These are phyloP conservation scores for Myxozyma geophila DNA, from an alignment of 805 yeast genomes.

Conservation along the genomic window DNA sequence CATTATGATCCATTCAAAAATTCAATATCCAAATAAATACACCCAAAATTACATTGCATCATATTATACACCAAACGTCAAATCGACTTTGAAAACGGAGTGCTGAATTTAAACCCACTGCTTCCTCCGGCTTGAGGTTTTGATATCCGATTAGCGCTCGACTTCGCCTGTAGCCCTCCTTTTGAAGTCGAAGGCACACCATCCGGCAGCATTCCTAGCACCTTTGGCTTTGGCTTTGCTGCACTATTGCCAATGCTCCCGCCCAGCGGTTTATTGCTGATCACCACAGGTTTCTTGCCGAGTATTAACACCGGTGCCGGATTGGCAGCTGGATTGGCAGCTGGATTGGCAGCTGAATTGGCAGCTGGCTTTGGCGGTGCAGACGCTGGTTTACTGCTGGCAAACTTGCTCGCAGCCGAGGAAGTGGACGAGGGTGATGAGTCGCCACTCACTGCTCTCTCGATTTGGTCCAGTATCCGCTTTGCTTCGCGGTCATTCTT, in stretches of 20 bases:
- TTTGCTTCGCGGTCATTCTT: conserved; percentile 30
- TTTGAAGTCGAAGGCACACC: conserved; percentile 1
- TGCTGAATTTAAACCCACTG: background rate
- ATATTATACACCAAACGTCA: background rate
- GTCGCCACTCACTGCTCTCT: conserved; percentile 17
- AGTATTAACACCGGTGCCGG: background rate
- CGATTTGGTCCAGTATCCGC: conserved; percentile 28
- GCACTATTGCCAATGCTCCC: background rate
- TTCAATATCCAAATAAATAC: background rate
- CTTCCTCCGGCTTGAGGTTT: conserved; percentile 1
- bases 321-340: no score
- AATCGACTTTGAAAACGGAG: background rate
- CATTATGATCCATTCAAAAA: background rate
- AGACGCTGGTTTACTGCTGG: background rate
- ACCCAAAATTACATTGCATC: background rate
- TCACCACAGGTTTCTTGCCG: background rate
- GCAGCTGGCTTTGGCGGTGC: background rate
- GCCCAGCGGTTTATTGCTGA: background rate
- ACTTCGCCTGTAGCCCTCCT: background rate
- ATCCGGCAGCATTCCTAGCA: conserved; percentile 9
- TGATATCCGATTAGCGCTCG: conserved; percentile 1
- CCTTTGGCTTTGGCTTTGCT: background rate
- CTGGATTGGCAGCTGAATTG: no score
- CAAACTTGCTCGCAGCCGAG: background rate
- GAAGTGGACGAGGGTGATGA: background rate